These are phyloP conservation scores for Talaromyces verruculosus DNA, from an alignment of 2,329 filamentous ascomycete genomes.

Conservation along the genomic window DNA sequence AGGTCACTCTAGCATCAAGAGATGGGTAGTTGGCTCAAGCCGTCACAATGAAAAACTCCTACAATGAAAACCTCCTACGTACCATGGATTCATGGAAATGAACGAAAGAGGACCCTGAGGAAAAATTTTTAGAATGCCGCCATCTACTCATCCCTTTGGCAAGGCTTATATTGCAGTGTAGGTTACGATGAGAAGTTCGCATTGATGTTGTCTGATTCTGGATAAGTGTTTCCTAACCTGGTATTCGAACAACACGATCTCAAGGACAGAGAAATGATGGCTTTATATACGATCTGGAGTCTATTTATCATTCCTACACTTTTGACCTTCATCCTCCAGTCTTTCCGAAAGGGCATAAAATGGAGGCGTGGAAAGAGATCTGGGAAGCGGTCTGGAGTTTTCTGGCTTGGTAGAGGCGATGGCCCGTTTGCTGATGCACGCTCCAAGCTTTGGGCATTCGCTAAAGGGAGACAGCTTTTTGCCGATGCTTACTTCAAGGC, in stretches of 20 bases:
- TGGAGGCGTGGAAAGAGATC: background rate
- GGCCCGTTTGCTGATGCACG: background rate
- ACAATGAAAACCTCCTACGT: background rate
- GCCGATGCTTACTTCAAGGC: constrained; percentile 4
- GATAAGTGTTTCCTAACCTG: background rate
- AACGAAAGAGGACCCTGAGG: background rate
- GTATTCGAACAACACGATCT: background rate
- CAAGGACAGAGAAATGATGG: background rate
- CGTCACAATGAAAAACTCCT: background rate
- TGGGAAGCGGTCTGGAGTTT: background rate
- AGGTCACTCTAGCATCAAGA: background rate
- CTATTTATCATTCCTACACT: constrained; percentile 1
- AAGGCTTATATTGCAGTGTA: background rate
- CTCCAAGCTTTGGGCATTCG: background rate
- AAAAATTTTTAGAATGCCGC: background rate
- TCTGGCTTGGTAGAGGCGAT: constrained; percentile 9
- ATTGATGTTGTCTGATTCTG: background rate
- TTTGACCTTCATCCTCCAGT: background rate
- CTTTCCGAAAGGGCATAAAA: background rate
- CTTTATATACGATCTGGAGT: background rate
- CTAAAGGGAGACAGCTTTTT: background rate
- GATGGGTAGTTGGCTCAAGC: background rate
- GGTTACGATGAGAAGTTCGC: background rate
- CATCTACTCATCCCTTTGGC: background rate
- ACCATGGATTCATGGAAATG: background rate